Evolutionary conservation across 176 grass and related monocot species (phyloP).

Genomic region (Aegilops tauschii): DNA sequence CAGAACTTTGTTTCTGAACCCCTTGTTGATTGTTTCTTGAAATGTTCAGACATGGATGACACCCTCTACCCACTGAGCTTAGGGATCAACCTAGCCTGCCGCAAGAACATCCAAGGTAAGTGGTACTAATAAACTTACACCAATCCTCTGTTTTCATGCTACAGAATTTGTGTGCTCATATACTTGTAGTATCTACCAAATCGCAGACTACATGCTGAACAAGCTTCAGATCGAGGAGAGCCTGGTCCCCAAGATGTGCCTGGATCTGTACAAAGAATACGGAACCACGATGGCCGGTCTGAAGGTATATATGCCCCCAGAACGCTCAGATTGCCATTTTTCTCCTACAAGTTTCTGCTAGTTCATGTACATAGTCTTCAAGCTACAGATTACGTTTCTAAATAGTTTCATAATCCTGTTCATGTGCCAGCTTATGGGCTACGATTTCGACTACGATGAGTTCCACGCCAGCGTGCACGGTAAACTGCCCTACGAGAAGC

Average conservation of each 20-base stretch:
- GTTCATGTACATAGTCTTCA: not conserved
- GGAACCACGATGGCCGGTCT: slow-evolving; percentile 96
- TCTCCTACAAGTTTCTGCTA: not conserved
- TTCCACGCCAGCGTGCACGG: slow-evolving; percentile 88
- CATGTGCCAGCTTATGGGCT: slow-evolving; percentile 48
- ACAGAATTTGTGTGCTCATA: not conserved
- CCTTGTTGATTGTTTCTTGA: not conserved
- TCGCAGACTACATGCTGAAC: slow-evolving; percentile 79
- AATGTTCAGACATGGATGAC: slow-evolving; percentile 84
- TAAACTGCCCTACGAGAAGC: slow-evolving; percentile 61
- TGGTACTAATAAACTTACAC: not conserved
- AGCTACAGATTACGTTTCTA: not conserved
- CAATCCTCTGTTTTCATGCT: not conserved
- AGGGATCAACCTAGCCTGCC: slow-evolving; percentile 85
- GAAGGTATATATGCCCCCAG: slow-evolving; percentile 36
- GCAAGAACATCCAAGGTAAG: slow-evolving; percentile 81
- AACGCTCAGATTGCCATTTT: not conserved
- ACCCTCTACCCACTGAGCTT: slow-evolving; percentile 83
- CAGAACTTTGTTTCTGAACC: not conserved
- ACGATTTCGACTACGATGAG: slow-evolving; percentile 74
- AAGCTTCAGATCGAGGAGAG: slow-evolving; percentile 71
- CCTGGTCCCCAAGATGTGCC: slow-evolving; percentile 72
- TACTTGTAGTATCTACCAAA: not conserved
- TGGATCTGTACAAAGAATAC: slow-evolving; percentile 88
- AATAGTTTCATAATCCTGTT: not conserved